A percentile compares a stretch with the other conserved stretches of the same genome.
Conservation (phyloP, 768 basidiomycete genomes). For the Symmetrospora coprosmae region DNA sequence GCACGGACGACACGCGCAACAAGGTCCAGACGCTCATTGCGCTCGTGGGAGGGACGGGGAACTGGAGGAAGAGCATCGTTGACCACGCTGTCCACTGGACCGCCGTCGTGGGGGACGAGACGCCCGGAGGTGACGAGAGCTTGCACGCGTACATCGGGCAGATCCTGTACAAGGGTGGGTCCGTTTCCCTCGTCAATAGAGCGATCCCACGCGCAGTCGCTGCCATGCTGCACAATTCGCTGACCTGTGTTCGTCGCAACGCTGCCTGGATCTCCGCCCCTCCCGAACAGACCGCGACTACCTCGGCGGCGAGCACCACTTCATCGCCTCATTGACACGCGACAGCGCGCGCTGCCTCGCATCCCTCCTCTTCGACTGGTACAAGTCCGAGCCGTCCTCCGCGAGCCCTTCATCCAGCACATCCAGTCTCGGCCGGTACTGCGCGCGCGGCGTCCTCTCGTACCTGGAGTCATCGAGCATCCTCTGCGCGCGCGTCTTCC, state of each 20-base stretch:
- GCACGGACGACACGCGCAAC: constrained; percentile 28
- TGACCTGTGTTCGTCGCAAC: too few species aligned
- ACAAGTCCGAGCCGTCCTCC: constrained; percentile 36
- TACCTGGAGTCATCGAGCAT: constrained; percentile 59
- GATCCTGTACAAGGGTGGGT: constrained; percentile 61
- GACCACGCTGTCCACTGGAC: constrained; percentile 65
- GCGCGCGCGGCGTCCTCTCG: constrained; percentile 58
- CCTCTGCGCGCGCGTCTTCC: constrained; percentile 83
- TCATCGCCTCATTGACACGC: constrained; percentile 70
- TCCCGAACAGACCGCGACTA: constrained; percentile 54
- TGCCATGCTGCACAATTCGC: not conserved
- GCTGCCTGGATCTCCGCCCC: not conserved
- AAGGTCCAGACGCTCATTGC: constrained; percentile 13
- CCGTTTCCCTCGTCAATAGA: not conserved
- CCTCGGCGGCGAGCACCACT: constrained; percentile 61
- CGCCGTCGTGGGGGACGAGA: constrained; percentile 69
- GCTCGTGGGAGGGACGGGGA: constrained; percentile 5
- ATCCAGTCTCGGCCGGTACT: constrained; percentile 49
- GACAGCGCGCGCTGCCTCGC: constrained; percentile 78
- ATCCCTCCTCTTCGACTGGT: constrained; percentile 75
- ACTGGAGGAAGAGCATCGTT: constrained; percentile 18
- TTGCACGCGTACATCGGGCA: constrained; percentile 84
- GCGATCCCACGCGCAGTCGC: not conserved
- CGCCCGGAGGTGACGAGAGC: constrained; percentile 72
- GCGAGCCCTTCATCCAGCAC: not conserved